Evolutionary conservation across 352 stramenopile species (phyloP), one percentile per base, ranked within the genome.

Genomic region (Phytophthora citricola): DNA sequence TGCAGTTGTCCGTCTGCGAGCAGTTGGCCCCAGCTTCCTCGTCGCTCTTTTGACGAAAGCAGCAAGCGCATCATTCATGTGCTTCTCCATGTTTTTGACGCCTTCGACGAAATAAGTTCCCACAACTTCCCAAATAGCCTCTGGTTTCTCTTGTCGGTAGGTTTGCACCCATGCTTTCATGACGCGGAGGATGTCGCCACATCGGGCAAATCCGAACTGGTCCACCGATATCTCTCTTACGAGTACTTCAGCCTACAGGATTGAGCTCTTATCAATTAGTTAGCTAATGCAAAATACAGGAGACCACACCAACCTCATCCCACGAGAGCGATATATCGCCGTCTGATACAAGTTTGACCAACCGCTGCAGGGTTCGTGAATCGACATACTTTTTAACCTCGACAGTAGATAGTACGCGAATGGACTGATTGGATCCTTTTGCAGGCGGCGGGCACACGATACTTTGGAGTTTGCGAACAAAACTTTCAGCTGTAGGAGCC

Each of bases 171-270:
- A 89, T 3, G 31, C 12, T 63, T 74, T 82, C 62, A 88, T 62
- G n/a, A 77, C 45, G 22, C 82, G 82, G 24, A 87, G 40, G 26
- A 89, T 59, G 27, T 91, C 78, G 27, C 75, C 73, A n/a, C 68
- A 79, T 15, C 74, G 78, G 12, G 79, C 78, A 34, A 75, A 59
- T n/a, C 79, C 79, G 12, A 87, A 69, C 15, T 81, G 63, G 32
- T 86, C 77, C 5, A 54, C 41, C 20, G 59, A 17, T 56, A 90
- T 70, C 29, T 75, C 64, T n/a, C 40, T 3, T 8, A 83, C 17
- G 11, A 89, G 58, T 1, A 20, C 15, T 10, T 79, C 32, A 15
- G 80, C 77, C 83, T 90, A 57, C 7, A 41, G 12, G 2, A 38
- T 3, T 55, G 3, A 51, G 6, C 39, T 20, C 17, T 48, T 51